Base-by-base conservation (phyloP, 1,139 yeast genomes). In the Insectozyma bohioensis region DNA sequence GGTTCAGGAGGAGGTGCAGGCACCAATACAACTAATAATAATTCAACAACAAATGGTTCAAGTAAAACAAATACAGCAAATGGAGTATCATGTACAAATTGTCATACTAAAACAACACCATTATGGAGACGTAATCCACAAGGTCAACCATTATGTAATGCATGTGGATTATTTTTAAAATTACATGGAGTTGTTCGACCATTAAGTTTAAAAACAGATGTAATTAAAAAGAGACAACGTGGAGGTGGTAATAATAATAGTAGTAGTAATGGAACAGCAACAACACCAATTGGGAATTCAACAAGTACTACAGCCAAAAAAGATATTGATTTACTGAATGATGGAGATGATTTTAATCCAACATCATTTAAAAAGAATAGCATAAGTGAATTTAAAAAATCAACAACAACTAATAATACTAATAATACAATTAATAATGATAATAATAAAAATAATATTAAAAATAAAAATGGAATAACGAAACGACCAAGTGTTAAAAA, bases 151-250 rank as follows among this genome's bases (percentile, higher is more conserved):
- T 53, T 76, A 13, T 76, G 82, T 49, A 76, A 76, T 48, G 82
- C 82, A 0, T 76, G 82, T 56, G 81, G 82, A 1, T 56, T 76
- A 24, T 76, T 75, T 42, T 61, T 71, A 42, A 75, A 75, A 51
- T 54, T 76, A 24, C 81, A 76, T 45, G 82, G 82, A 18, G 76
- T 75, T 7, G 73, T 75, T 4, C 52, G 81, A 29, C 81, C 80
- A 5, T 60, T 74, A 32, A 61, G 92, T 26, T 64, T 90, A 46
- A 90, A 90, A 56, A 87, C 95, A 3, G 95, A 88, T 59, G 88
- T 88, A 10, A 90, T 90, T 50, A 86, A 87, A 60, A 82, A 92
- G 39, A 73, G 97, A 51, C 51, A 37, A 37, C 32, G 42, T 24
- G 39, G 40, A 19, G 28, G 24, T 24, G 27, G 30, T 12, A 26